These are phyloP conservation scores for Neolentinus lepideus DNA, from an alignment of 1,284 basidiomycete genomes.

Conservation along the genomic window DNA sequence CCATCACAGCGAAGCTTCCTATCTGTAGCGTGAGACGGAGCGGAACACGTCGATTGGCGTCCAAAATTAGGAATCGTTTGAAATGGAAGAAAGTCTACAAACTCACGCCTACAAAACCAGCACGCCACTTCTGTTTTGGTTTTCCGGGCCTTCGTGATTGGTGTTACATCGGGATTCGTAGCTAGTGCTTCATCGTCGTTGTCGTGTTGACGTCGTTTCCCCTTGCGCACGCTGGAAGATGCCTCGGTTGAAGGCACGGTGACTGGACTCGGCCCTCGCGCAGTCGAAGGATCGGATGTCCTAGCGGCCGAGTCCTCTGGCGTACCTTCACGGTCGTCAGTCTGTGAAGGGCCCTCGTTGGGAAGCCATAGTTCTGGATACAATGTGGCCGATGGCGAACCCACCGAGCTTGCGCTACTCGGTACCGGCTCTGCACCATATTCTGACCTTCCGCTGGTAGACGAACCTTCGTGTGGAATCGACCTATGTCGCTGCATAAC, in stretches of 20 bases:
- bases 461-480: background rate
- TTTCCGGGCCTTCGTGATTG: background rate
- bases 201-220: background rate
- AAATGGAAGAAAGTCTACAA: background rate
- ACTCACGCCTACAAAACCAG: conserved; percentile 2
- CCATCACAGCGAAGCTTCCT: conserved; percentile 71
- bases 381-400: background rate
- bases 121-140: background rate
- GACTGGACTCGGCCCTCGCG: background rate
- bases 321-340: background rate
- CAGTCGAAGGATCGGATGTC: background rate
- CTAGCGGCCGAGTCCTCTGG: background rate
- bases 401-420: background rate
- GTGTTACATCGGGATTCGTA: background rate
- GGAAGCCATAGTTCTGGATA: background rate
- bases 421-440: background rate
- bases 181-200: background rate
- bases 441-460: background rate
- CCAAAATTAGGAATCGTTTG: background rate
- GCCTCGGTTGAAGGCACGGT: background rate
- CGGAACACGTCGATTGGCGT: background rate
- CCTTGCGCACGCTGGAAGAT: background rate
- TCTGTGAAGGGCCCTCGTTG: background rate
- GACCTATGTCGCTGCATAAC: background rate
- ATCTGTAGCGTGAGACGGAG: conserved; percentile 27